Conservation (phyloP, 345 rosid genomes). For the Brassica cretica region DNA sequence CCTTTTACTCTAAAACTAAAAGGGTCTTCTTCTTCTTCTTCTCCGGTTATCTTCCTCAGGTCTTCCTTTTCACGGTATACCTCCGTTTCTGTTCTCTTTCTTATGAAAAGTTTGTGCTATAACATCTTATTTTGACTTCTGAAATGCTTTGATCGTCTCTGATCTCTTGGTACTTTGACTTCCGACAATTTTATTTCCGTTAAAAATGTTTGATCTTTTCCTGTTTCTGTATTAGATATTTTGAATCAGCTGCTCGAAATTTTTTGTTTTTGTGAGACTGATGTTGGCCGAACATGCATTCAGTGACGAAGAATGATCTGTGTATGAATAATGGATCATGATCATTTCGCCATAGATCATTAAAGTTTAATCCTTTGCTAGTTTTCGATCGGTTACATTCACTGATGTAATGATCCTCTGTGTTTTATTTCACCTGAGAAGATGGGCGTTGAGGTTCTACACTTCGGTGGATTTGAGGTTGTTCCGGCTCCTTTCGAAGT, state of each 20-base stretch:
- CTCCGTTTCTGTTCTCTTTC: too few relatives aligned
- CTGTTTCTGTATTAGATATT: background rate
- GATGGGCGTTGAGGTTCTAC: constrained; percentile 36
- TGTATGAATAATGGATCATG: too few relatives aligned
- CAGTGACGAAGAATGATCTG: background rate
- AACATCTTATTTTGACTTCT: too few relatives aligned
- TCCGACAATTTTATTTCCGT: background rate
- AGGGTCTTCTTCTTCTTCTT: too few relatives aligned
- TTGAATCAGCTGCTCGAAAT: background rate
- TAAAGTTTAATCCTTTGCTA: background rate
- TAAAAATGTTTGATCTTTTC: background rate
- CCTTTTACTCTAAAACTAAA: too few relatives aligned
- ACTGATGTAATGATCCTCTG: constrained; percentile 15
- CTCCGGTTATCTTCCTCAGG: too few relatives aligned
- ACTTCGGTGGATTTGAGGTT: constrained; percentile 53
- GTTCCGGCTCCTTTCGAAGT: constrained; percentile 49
- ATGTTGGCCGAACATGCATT: background rate
- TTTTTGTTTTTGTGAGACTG: background rate
- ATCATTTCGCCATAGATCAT: background rate
- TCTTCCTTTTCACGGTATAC: too few relatives aligned
- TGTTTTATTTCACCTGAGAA: background rate
- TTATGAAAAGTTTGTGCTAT: too few relatives aligned
- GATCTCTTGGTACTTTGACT: background rate
- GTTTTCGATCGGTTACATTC: background rate
- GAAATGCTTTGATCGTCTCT: background rate